Percentiles rank a stretch among this genome's conserved stretches.
Evolutionary conservation across 1,284 basidiomycete genomes (phyloP).

Genomic region (Athelia sp.): DNA sequence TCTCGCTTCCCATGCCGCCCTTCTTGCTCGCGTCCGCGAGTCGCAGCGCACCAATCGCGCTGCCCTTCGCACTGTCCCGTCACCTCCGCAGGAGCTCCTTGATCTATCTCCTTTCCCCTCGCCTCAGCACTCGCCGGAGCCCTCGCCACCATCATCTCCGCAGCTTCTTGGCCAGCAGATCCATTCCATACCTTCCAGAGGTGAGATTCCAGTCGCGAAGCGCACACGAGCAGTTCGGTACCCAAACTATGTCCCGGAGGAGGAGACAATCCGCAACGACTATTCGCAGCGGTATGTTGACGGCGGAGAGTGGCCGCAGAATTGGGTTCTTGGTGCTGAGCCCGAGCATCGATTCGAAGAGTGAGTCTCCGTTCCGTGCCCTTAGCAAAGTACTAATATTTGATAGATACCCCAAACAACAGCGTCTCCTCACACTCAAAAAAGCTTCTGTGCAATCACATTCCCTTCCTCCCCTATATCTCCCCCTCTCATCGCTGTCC

Average conservation of each 20-base stretch:
- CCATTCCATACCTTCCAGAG: conserved; percentile 32
- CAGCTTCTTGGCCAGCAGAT: conserved; percentile 12
- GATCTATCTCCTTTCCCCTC: conserved; percentile 44
- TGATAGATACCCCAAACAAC: conserved; percentile 85
- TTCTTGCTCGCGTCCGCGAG: conserved; percentile 35
- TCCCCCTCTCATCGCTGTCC: conserved; percentile 55
- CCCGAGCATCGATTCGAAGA: conserved; percentile 88
- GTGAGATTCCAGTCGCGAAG: conserved; percentile 66
- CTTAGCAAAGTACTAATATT: conserved; percentile 3
- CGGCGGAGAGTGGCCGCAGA: conserved; percentile 86
- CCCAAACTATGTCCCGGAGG: conserved; percentile 79
- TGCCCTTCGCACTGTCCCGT: conserved; percentile 30
- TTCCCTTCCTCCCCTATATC: conserved; percentile 62
- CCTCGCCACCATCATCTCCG: conserved; percentile 45
- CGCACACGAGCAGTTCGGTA: conserved; percentile 65
- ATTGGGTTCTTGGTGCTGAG: conserved; percentile 85
- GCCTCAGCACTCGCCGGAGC: conserved; percentile 36
- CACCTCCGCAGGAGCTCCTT: conserved; percentile 34
- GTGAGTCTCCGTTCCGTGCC: conserved; percentile 45
- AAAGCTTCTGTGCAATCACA: conserved; percentile 61
- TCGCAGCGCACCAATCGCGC: conserved; percentile 37
- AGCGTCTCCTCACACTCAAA: conserved; percentile 76
- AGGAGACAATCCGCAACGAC: conserved; percentile 94
- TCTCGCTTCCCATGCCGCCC: conserved; percentile 41
- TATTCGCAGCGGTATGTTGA: conserved; percentile 90